These are phyloP conservation scores for Cylindrodendrum hubeiense DNA, from an alignment of 2,329 filamentous ascomycete species.

Conservation along the genomic window DNA sequence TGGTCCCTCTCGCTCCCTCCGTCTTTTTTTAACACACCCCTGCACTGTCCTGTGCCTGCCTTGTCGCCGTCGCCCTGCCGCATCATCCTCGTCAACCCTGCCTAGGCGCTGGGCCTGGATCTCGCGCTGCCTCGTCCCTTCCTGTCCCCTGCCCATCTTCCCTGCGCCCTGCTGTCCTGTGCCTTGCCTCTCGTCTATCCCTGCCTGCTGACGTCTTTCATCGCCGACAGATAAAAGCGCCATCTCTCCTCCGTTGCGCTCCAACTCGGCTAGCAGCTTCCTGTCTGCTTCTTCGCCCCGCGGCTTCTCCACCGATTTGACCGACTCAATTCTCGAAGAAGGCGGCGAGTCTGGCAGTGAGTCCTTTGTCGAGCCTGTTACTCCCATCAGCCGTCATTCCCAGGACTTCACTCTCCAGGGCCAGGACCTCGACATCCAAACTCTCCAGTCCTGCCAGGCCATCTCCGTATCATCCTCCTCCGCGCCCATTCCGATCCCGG, in stretches of 20 bases:
- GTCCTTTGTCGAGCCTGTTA: conserved; percentile 70
- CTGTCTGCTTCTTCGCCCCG: conserved; percentile 56
- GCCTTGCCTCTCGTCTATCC: conserved; percentile 28
- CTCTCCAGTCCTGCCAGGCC: conserved; percentile 39
- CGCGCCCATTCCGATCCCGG: conserved; percentile 34
- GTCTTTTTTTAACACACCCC: conserved; percentile 10
- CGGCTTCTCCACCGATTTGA: conserved; percentile 63
- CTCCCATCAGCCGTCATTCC: conserved; percentile 69
- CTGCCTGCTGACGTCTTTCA: conserved; percentile 43
- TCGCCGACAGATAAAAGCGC: conserved; percentile 43
- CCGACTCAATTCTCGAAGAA: conserved; percentile 66
- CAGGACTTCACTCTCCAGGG: conserved; percentile 63
- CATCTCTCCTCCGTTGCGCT: conserved; percentile 35
- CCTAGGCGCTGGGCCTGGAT: conserved; percentile 4
- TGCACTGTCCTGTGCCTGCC: no score
- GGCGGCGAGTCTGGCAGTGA: conserved; percentile 72
- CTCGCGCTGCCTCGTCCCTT: conserved; percentile 24
- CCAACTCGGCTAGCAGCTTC: conserved; percentile 41
- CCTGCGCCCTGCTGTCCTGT: conserved; percentile 8
- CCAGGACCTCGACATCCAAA: conserved; percentile 52
- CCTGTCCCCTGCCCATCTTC: conserved; percentile 8
- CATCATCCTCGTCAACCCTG: background rate
- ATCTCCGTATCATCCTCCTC: conserved; percentile 37
- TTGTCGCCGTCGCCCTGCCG: conserved; percentile 9
- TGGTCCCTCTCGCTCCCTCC: background rate